phyloP scores from a whole-genome alignment of 805 yeast genomes.

The Wickerhamomyces subpelliculosus region DNA sequence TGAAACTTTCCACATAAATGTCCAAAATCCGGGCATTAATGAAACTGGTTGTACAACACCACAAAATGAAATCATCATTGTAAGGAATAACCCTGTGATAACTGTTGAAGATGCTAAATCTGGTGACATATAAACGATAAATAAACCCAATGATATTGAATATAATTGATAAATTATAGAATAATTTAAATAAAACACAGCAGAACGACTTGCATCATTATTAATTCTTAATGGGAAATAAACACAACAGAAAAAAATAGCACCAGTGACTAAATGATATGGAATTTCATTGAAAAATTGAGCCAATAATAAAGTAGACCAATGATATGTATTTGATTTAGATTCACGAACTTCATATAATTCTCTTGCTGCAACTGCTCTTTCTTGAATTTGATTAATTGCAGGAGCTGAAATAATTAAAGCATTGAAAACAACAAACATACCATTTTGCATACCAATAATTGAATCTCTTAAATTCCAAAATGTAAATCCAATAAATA shows the following conservation, averaged over 20 bases:
- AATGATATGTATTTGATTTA: conserved; percentile 66
- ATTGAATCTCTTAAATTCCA: conserved; percentile 47
- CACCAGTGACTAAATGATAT: conserved; percentile 40
- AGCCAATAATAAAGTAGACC: conserved; percentile 53
- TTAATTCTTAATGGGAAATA: conserved; percentile 43
- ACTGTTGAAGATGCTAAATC: conserved; percentile 66
- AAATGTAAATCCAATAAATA: conserved; percentile 72
- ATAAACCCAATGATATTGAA: conserved; percentile 39
- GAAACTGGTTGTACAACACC: conserved; percentile 30
- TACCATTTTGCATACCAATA: conserved; percentile 53
- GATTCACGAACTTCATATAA: conserved; percentile 67
- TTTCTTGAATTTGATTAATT: conserved; percentile 58
- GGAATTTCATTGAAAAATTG: conserved; percentile 57
- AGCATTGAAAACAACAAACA: conserved; percentile 57
- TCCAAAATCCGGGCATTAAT: conserved; percentile 68
- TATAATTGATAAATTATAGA: conserved; percentile 37
- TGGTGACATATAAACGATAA: conserved; percentile 53
- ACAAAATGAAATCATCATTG: conserved; percentile 29
- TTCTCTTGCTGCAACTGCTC: conserved; percentile 52
- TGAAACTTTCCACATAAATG: conserved; percentile 59
- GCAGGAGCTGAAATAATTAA: conserved; percentile 52
- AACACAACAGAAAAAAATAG: conserved; percentile 45
- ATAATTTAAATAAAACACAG: conserved; percentile 40
- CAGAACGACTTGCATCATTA: conserved; percentile 38
- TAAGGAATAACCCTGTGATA: conserved; percentile 37